phyloP scores from a whole-genome alignment of 306 rosid species.

The Amphicarpaea edgeworthii region DNA sequence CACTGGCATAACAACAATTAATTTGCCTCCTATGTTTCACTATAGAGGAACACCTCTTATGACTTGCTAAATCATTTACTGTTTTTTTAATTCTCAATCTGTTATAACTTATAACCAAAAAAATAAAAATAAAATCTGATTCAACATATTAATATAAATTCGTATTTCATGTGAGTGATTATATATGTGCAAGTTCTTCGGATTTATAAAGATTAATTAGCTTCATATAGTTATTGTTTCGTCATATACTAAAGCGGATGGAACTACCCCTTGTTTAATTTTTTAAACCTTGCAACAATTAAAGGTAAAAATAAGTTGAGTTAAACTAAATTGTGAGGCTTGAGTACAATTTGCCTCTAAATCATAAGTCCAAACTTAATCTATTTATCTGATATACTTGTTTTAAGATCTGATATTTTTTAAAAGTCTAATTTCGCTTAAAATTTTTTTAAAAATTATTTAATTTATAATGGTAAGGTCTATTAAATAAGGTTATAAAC shows the following conservation, averaged over 20 bases:
- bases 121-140: neutral
- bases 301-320: neutral
- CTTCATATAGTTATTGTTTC: neutral
- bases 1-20: neutral
- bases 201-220: neutral
- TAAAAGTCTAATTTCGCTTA: neutral
- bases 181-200: neutral
- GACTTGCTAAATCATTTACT: neutral
- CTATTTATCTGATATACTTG: neutral
- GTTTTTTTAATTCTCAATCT: neutral
- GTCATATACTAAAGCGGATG: neutral
- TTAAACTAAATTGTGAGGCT: neutral
- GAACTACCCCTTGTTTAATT: slow-evolving; percentile 1
- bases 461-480: neutral
- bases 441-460: neutral
- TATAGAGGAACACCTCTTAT: neutral
- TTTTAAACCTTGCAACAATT: neutral
- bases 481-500: neutral
- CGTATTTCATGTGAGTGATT: neutral
- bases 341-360: neutral
- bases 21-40: neutral
- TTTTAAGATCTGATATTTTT: neutral
- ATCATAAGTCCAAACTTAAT: neutral
- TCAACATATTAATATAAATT: neutral
- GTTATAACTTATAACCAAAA: neutral